Conservation (phyloP, 2,329 filamentous ascomycete species). For the Aspergillus ochraceoroseus region DNA sequence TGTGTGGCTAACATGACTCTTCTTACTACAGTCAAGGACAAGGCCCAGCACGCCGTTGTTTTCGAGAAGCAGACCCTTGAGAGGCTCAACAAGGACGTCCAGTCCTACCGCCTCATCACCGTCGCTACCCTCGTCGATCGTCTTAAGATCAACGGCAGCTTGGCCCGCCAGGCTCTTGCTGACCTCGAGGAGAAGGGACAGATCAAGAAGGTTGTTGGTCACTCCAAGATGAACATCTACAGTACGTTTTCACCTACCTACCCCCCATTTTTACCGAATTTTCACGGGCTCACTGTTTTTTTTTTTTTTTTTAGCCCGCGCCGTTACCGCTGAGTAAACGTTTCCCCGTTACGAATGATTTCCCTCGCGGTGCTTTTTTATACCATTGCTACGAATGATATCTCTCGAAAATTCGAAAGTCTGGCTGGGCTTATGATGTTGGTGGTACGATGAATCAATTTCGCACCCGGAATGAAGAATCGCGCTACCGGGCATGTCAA, state of each 20-base stretch:
- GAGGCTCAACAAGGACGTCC: slow-evolving; percentile 99
- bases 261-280: background rate
- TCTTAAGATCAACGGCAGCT: slow-evolving; percentile 99
- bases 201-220: slow-evolving; percentile 95
- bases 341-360: slow-evolving; percentile 27
- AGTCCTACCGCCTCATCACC: slow-evolving; percentile 99
- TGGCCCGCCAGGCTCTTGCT: slow-evolving; percentile 81
- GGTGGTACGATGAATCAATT: slow-evolving; percentile 29
- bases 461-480: slow-evolving; percentile 31
- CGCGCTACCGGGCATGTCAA: slow-evolving; percentile 30
- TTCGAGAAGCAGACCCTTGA: slow-evolving; percentile 97
- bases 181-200: slow-evolving; percentile 97
- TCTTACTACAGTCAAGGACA: slow-evolving; percentile 85
- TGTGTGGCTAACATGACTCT: slow-evolving; percentile 14
- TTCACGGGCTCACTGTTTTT: slow-evolving; percentile 4
- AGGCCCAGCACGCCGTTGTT: slow-evolving; percentile 97
- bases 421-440: slow-evolving; percentile 38
- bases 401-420: slow-evolving; percentile 34
- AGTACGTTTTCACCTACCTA: no score
- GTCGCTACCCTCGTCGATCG: slow-evolving; percentile 97
- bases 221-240: slow-evolving; percentile 99
- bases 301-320: slow-evolving; percentile 34
- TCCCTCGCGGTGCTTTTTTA: slow-evolving; percentile 37
- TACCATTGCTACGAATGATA: slow-evolving; percentile 39
- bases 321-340: slow-evolving; percentile 45